Conservation (phyloP, 140 eudicot genomes). For the Oenanthe javanica region DNA sequence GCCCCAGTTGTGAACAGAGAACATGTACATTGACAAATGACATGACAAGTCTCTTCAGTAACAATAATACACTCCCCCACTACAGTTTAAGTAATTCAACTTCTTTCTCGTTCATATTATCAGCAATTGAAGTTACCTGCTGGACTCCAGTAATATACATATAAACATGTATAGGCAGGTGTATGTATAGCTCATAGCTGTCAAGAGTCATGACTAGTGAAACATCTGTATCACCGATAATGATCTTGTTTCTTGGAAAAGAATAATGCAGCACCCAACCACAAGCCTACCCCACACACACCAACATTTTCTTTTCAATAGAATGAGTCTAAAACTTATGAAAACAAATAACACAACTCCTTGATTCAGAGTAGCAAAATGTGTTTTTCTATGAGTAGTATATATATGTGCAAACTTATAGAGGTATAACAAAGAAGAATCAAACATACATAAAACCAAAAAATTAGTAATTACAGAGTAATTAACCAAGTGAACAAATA, state of each 20-base stretch:
- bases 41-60: background rate
- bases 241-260: background rate
- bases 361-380: background rate
- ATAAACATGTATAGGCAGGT: background rate
- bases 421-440: background rate
- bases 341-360: background rate
- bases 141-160: background rate
- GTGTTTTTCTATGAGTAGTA: background rate
- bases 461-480: constrained; percentile 8
- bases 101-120: background rate
- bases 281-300: background rate
- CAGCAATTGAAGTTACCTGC: background rate
- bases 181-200: background rate
- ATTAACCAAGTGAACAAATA: background rate
- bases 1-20: background rate
- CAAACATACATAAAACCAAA: background rate
- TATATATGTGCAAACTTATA: background rate
- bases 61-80: background rate
- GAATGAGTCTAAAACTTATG: background rate
- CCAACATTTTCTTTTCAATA: background rate
- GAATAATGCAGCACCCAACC: constrained; percentile 7
- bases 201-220: background rate
- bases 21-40: background rate
- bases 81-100: background rate
- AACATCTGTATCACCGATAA: background rate